Base-by-base conservation (phyloP, 2,329 filamentous ascomycete species). In the Penicillium palitans region DNA sequence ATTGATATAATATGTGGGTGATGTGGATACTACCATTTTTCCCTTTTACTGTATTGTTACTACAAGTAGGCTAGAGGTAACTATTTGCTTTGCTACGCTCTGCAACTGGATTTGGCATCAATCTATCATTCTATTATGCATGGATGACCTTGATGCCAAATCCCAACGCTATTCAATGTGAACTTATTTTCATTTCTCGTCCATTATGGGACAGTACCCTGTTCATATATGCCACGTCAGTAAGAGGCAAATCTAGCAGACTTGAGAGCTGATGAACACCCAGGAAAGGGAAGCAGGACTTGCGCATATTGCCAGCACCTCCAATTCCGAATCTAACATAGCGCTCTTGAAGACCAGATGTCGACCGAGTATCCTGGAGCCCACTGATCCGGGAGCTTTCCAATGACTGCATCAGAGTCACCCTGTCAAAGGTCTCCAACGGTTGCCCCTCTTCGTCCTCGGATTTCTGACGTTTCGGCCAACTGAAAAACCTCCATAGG, bases 281-380 rank as follows among this genome's bases (percentile, higher is more conserved):
- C 5, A 52, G 37, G 31, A 47, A 53, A 58, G 52, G 54, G 49
- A 25, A 59, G 45, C 55, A 59, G 35, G 29, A 68, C 64, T 66
- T 68, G 64, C 61, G 64, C 29, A 52, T 61, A 47, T 68, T 68
- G 13, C 66, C 66, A 45, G 65, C 65, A 15, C 66, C 65, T 9
- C 66, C 66, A 35, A 68, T 67, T 8, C 65, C 66, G 48, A 66
- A 58, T 42, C 60, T 50, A 8, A 68, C 60, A 53, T 66, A 67
- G 9, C 60, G 61, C 21, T 66, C 60, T 51, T 63, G 52, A 3
- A 45, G 9, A 19, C 50, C 55, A 2, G 56, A 49, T 12, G 41
- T 21, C 1, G 12, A 35, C 15, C 10, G 37, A 21, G 31, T 24
- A 21, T 31, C 13, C 4, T 24, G 47, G 6, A n/a, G 3, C 3